Base-by-base conservation (phyloP, 129 eudicot genomes). In the Solidago caesia region DNA sequence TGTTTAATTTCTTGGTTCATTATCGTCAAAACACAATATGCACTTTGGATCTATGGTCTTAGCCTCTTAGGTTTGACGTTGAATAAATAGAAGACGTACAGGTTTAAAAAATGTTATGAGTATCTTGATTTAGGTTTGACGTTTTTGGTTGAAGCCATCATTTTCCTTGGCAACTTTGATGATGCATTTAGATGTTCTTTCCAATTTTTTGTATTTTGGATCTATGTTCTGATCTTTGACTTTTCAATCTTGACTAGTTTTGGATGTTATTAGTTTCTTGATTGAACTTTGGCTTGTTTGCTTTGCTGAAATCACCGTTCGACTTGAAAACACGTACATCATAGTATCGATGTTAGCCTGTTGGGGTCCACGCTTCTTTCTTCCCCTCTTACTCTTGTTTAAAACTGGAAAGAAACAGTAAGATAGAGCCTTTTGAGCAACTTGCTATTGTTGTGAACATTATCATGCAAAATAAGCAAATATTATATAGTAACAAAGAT, bases 111-210 rank as follows among this genome's bases (percentile, higher is more conserved):
- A 56, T 55, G 4, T 21, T 51, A n/a, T n/a, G 44, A 39, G 70
- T 75, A 62, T 51, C 53, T 75, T 64, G 72, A 64, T 13, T 51
- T 7, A 42, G 48, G 71, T 75, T 75, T 2, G 29, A 41, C 76
- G 13, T 47, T 12, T 47, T 62, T 21, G 3, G 5, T 39, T 65
- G 55, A 41, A n/a, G 61, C 15, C 67, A 58, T 27, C 44, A 25
- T 72, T 72, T 72, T 55, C 43, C 77, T 72, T 73, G 6, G 5
- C 13, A 25, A 63, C 41, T 10, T 64, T 53, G 46, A 56, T 66
- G 66, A 55, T 75, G 73, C 73, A 65, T 64, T 13, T 21, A 25
- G 46, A 46, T 46, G 58, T 47, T 25, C 8, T 13, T 26, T 14
- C 25, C 14, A 7, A n/a, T 45, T 9, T 47, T 6, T 72, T 72